phyloP scores from a whole-genome alignment of 2,329 filamentous ascomycete genomes.

The Fusarium sp. region DNA sequence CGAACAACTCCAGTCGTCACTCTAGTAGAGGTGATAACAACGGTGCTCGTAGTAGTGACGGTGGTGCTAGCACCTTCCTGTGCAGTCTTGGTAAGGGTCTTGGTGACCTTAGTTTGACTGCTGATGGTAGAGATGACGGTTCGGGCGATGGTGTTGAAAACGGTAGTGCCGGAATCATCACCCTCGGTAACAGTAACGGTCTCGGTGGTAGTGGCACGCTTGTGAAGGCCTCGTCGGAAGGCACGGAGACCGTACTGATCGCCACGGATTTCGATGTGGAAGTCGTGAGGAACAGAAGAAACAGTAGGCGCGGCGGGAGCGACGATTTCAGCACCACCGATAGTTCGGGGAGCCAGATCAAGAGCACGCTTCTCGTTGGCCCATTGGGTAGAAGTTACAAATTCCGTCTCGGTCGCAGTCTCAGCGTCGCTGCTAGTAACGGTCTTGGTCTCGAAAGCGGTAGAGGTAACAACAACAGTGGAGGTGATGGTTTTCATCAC shows the following conservation, averaged over 20 bases:
- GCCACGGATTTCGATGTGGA: conserved; percentile 13
- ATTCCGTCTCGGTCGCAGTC: conserved; percentile 52
- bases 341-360: conserved; percentile 45
- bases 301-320: conserved; percentile 35
- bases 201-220: conserved; percentile 51
- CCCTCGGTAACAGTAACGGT: conserved; percentile 49
- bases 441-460: conserved; percentile 51
- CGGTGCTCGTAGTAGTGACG: conserved; percentile 52
- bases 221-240: conserved; percentile 44
- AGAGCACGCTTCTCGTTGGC: conserved; percentile 51
- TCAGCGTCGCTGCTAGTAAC: conserved; percentile 51
- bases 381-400: conserved; percentile 50
- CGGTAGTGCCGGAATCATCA: conserved; percentile 38
- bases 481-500: conserved; percentile 46
- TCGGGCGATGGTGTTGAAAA: conserved; percentile 47
- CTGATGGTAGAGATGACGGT: conserved; percentile 50
- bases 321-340: conserved; percentile 30
- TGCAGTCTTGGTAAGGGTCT: conserved; percentile 49
- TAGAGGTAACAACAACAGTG: conserved; percentile 51
- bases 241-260: conserved; percentile 34
- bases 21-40: conserved; percentile 50
- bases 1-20: conserved; percentile 48
- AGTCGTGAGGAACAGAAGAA: conserved; percentile 29
- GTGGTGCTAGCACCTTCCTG: conserved; percentile 53
- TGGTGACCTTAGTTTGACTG: conserved; percentile 45